These are phyloP conservation scores for Xylaria bambusicola DNA, from an alignment of 495 filamentous ascomycete species.

Conservation along the genomic window DNA sequence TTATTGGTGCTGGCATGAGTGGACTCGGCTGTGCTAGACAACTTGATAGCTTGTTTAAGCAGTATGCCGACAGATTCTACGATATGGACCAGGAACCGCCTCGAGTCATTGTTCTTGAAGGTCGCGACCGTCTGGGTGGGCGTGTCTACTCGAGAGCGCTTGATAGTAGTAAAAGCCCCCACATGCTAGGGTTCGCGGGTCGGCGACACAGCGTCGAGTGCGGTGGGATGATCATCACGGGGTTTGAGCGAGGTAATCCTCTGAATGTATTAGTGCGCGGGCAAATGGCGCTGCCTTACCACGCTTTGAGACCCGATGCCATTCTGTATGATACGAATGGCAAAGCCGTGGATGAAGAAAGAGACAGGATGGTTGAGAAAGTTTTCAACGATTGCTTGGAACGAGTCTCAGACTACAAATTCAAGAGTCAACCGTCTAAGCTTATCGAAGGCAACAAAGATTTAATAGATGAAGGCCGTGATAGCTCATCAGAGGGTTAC, in stretches of 20 bases:
- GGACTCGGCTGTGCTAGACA: conserved; percentile 92
- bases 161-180: conserved; percentile 32
- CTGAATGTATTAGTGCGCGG: conserved; percentile 86
- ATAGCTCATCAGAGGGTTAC: conserved; percentile 69
- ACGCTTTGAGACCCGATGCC: conserved; percentile 78
- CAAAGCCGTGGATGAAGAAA: conserved; percentile 71
- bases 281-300: conserved; percentile 85
- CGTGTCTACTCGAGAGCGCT: conserved; percentile 91
- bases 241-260: conserved; percentile 94
- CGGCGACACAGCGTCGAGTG: conserved; percentile 86
- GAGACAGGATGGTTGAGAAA: conserved; percentile 80
- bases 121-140: conserved; percentile 84
- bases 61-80: conserved; percentile 68
- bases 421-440: conserved; percentile 64
- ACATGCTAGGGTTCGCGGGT: conserved; percentile 45
- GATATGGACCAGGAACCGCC: conserved; percentile 65
- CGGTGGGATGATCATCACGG: conserved; percentile 96
- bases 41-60: conserved; percentile 77
- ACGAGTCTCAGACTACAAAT: conserved; percentile 84
- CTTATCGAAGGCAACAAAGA: conserved; percentile 84
- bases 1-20: conserved; percentile 93
- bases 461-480: conserved; percentile 79
- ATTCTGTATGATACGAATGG: conserved; percentile 91
- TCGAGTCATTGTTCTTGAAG: conserved; percentile 82
- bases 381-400: conserved; percentile 94